These are phyloP conservation scores for Blastobotrys chiropterorum DNA, from an alignment of 805 yeast species.

Conservation along the genomic window DNA sequence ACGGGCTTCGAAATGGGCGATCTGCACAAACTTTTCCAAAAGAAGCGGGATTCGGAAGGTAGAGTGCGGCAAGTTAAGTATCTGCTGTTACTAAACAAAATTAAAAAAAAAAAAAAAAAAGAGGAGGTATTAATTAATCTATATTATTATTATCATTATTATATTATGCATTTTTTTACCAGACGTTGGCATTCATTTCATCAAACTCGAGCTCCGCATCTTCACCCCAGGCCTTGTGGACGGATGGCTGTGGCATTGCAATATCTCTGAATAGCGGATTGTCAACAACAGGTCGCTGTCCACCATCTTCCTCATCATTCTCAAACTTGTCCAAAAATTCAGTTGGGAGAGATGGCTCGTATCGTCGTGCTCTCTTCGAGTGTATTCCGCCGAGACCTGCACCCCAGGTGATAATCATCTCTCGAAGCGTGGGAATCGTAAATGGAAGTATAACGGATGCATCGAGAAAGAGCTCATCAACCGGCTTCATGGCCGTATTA, in stretches of 20 bases:
- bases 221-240: conserved; percentile 24
- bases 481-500: conserved; percentile 2
- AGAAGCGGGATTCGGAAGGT: background rate
- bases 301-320: conserved; percentile 29
- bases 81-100: too few relatives aligned
- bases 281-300: background rate
- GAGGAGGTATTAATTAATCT: background rate
- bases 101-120: too few relatives aligned
- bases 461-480: conserved; percentile 28
- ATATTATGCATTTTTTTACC: background rate
- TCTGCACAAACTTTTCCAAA: too few relatives aligned
- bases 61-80: too few relatives aligned
- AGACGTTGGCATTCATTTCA: conserved; percentile 5
- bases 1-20: background rate
- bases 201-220: conserved; percentile 18
- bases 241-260: conserved; percentile 21
- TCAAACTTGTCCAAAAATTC: conserved; percentile 67
- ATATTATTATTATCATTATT: background rate
- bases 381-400: conserved; percentile 63
- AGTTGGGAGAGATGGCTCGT: conserved; percentile 68
- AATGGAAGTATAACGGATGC: conserved; percentile 38
- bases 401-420: conserved; percentile 70
- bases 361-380: conserved; percentile 45
- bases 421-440: conserved; percentile 65
- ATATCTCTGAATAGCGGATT: conserved; percentile 16